Conservation (phyloP, 2,329 filamentous ascomycete genomes). For the Alternaria longipes region DNA sequence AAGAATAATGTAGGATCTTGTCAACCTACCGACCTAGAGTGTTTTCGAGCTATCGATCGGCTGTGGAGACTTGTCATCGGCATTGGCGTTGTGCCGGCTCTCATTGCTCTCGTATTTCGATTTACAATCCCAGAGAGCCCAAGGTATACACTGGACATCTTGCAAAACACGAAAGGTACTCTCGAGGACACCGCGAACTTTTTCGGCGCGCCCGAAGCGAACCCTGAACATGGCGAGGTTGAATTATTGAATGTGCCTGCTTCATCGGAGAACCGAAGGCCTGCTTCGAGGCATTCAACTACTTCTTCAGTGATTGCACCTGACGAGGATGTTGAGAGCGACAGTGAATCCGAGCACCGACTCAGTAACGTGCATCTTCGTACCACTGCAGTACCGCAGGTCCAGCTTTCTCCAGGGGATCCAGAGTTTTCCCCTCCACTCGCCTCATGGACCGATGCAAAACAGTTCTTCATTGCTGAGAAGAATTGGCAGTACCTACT, state of each 20-base stretch:
- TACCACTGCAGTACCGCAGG: neutral
- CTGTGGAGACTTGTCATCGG: constrained; percentile 54
- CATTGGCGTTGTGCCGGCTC: constrained; percentile 51
- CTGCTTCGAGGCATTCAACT: constrained; percentile 25
- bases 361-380: constrained; percentile 19
- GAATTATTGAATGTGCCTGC: constrained; percentile 26
- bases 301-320: constrained; percentile 39
- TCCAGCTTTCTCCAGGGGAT: constrained; percentile 35
- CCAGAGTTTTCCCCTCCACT: constrained; percentile 60
- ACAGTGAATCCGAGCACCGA: constrained; percentile 37
- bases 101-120: constrained; percentile 44
- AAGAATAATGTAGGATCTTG: constrained; percentile 25
- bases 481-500: constrained; percentile 51
- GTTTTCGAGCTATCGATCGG: constrained; percentile 48
- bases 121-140: constrained; percentile 54
- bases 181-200: constrained; percentile 47
- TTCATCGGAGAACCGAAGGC: neutral
- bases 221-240: constrained; percentile 44
- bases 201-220: constrained; percentile 38
- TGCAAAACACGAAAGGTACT: constrained; percentile 45
- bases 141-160: constrained; percentile 53
- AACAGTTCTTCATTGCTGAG: constrained; percentile 45
- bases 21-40: constrained; percentile 28
- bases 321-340: constrained; percentile 36
- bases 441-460: constrained; percentile 44